phyloP scores from a whole-genome alignment of 208 protist genomes.

The Leptomonas seymouri region DNA sequence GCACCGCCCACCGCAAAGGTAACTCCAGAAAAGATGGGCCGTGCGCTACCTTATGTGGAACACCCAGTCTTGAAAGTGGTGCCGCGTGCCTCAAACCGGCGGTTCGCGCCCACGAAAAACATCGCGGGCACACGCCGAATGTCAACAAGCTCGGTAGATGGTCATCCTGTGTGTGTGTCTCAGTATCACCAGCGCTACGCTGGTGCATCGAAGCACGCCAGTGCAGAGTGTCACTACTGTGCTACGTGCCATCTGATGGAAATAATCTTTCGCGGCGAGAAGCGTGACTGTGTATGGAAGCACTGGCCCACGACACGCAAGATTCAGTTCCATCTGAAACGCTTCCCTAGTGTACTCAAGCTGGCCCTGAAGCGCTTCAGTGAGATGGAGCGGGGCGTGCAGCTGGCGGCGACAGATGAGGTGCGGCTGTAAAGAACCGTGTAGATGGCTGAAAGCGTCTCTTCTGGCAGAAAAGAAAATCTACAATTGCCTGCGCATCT shows the following conservation, averaged over 20 bases:
- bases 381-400: constrained; percentile 34
- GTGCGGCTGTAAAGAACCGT: constrained; percentile 17
- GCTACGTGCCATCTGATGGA: constrained; percentile 78
- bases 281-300: constrained; percentile 46
- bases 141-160: background rate
- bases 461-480: background rate
- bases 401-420: constrained; percentile 33
- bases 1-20: constrained; percentile 4
- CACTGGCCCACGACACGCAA: constrained; percentile 70
- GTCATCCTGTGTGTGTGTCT: constrained; percentile 39
- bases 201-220: constrained; percentile 43
- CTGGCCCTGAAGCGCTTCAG: constrained; percentile 44
- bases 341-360: constrained; percentile 39
- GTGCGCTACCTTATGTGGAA: background rate
- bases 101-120: background rate
- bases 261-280: constrained; percentile 62
- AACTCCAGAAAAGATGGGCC: too few relatives aligned
- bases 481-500: too few relatives aligned
- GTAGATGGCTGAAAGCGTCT: too few relatives aligned
- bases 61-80: background rate
- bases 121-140: background rate
- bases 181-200: constrained; percentile 66
- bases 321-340: constrained; percentile 50
- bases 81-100: background rate
- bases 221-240: constrained; percentile 60